Evolutionary conservation across 164 flowering plant species (phyloP).

Genomic region (Umbellularia californica): DNA sequence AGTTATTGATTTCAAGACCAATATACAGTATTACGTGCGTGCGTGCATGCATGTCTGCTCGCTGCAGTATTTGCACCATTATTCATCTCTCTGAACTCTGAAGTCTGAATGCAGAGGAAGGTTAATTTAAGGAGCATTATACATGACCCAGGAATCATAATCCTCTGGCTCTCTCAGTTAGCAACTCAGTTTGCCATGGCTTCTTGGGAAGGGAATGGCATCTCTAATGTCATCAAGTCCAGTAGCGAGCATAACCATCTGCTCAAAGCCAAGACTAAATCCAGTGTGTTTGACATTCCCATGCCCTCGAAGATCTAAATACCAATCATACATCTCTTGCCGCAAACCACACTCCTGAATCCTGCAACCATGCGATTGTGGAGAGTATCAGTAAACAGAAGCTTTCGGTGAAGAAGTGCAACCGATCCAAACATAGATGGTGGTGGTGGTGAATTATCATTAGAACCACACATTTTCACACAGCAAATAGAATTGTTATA

Average conservation of each 20-base stretch:
- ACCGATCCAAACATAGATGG: neutral
- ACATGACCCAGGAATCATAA: neutral
- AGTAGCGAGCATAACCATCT: conserved; percentile 59
- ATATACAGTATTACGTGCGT: neutral
- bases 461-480: neutral
- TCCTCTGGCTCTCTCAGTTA: neutral
- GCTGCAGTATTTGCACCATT: neutral
- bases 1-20: too few relatives aligned
- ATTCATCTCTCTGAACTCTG: neutral
- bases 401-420: too few relatives aligned
- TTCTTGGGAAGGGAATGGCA: conserved; percentile 75
- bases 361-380: conserved; percentile 35
- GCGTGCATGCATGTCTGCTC: neutral
- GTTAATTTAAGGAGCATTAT: neutral
- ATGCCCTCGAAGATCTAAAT: conserved; percentile 72
- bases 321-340: conserved; percentile 71
- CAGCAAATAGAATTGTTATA: neutral
- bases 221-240: conserved; percentile 72
- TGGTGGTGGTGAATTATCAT: too few relatives aligned
- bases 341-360: conserved; percentile 50
- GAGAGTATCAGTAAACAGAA: neutral
- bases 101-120: neutral
- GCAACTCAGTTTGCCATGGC: conserved; percentile 29
- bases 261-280: conserved; percentile 63
- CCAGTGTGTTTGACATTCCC: conserved; percentile 75